These are phyloP conservation scores for Oryza nivara DNA, from an alignment of 176 grass and related monocot genomes.

Conservation along the genomic window DNA sequence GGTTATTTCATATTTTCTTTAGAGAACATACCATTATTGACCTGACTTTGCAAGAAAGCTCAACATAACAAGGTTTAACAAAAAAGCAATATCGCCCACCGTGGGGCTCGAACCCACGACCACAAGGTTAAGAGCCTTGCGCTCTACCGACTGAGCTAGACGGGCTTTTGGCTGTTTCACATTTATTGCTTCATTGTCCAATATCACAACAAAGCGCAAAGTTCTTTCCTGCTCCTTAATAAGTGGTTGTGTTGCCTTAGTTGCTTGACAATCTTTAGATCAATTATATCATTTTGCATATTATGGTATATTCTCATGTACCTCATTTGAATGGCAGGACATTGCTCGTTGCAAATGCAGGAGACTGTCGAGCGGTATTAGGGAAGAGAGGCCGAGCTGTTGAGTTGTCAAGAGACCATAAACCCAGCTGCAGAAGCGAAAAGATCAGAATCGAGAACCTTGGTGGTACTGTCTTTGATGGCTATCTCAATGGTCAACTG, in stretches of 20 bases:
- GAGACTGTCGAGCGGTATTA: constrained; percentile 88
- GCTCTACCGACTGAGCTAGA: constrained; percentile 5
- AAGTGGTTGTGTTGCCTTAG: constrained; percentile 23
- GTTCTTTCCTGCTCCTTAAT: constrained; percentile 34
- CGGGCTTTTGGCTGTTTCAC: neutral
- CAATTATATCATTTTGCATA: constrained; percentile 24
- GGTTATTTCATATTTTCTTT: neutral
- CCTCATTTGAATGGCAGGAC: constrained; percentile 62
- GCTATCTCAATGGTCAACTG: constrained; percentile 88
- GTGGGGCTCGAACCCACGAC: constrained; percentile 74
- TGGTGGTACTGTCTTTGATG: constrained; percentile 76
- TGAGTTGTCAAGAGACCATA: constrained; percentile 86
- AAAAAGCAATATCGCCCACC: constrained; percentile 38
- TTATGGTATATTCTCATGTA: constrained; percentile 33
- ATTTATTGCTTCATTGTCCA: constrained; percentile 35
- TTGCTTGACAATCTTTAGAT: constrained; percentile 33
- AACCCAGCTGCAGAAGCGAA: constrained; percentile 73
- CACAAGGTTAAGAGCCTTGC: constrained; percentile 45
- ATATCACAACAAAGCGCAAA: constrained; percentile 21
- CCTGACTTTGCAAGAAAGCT: too few species aligned
- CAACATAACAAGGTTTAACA: too few species aligned
- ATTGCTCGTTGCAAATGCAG: constrained; percentile 82
- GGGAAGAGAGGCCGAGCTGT: constrained; percentile 83
- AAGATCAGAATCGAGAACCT: constrained; percentile 84
- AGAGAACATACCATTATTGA: too few species aligned